Conservation (phyloP, 2,329 filamentous ascomycete species). For the Ophioceras dolichostomum region DNA sequence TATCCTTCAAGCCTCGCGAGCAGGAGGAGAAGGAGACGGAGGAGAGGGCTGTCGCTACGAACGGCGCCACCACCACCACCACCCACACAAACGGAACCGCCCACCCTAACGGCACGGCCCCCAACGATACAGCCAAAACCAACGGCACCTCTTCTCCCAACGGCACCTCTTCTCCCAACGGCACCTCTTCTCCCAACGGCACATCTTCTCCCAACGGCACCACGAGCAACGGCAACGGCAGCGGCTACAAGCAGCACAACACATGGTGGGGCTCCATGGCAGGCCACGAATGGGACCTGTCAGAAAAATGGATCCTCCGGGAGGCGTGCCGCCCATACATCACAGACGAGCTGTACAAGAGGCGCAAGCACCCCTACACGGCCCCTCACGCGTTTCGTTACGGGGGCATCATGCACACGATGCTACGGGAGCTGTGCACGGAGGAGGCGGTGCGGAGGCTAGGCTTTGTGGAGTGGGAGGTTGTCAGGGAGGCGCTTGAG, state of each 20-base stretch:
- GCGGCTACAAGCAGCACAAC: neutral
- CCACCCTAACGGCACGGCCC: no score
- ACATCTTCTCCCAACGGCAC: no score
- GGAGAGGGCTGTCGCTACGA: no score
- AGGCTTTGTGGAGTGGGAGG: slow-evolving; percentile 26
- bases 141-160: no score
- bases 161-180: no score
- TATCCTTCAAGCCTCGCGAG: slow-evolving; percentile 7
- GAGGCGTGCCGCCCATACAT: slow-evolving; percentile 37
- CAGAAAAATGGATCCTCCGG: slow-evolving; percentile 38
- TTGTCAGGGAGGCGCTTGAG: slow-evolving; percentile 19
- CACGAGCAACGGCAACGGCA: neutral
- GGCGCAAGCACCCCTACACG: slow-evolving; percentile 36
- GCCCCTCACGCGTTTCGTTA: slow-evolving; percentile 29
- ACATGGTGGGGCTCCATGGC: slow-evolving; percentile 3
- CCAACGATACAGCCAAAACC: no score
- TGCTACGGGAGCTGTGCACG: slow-evolving; percentile 19
- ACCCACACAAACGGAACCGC: no score
- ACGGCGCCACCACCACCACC: no score
- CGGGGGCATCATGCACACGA: slow-evolving; percentile 26
- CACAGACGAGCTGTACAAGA: slow-evolving; percentile 38
- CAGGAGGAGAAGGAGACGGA: neutral
- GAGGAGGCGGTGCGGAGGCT: slow-evolving; percentile 21
- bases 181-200: no score
- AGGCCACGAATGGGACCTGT: slow-evolving; percentile 12